Conservation (phyloP, 441 rosid genomes). For the Flueggea neowawraea region DNA sequence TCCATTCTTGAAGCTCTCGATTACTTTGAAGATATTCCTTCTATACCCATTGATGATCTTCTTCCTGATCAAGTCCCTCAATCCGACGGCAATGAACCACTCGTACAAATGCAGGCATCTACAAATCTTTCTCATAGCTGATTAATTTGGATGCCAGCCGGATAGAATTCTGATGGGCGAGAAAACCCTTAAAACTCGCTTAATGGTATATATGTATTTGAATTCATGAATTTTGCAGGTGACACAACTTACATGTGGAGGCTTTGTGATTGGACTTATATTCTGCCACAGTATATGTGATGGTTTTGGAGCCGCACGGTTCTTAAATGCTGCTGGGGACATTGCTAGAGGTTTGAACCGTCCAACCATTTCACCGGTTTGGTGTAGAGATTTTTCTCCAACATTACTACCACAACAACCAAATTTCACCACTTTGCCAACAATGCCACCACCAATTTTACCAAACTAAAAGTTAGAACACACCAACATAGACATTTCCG, state of each 20-base stretch:
- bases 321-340: slow-evolving; percentile 56
- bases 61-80: slow-evolving; percentile 39
- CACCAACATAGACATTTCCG: slow-evolving; percentile 45
- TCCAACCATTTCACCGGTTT: slow-evolving; percentile 35
- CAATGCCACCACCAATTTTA: slow-evolving; percentile 29
- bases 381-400: slow-evolving; percentile 50
- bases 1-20: slow-evolving; percentile 28
- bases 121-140: too few relatives aligned
- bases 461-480: slow-evolving; percentile 44
- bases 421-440: background rate
- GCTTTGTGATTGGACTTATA: slow-evolving; percentile 56
- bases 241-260: slow-evolving; percentile 58
- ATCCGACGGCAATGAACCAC: slow-evolving; percentile 35
- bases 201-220: too few relatives aligned
- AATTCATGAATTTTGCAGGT: slow-evolving; percentile 29
- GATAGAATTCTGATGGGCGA: too few relatives aligned
- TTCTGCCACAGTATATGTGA: slow-evolving; percentile 63
- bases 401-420: slow-evolving; percentile 14
- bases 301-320: slow-evolving; percentile 69
- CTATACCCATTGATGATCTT: slow-evolving; percentile 35
- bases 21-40: slow-evolving; percentile 33
- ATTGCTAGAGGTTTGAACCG: slow-evolving; percentile 37
- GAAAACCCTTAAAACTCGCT: too few relatives aligned
- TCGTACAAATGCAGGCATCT: slow-evolving; percentile 60
- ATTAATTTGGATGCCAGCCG: too few relatives aligned